phyloP scores from a whole-genome alignment of 805 yeast genomes.

The Ogataea kodamae region DNA sequence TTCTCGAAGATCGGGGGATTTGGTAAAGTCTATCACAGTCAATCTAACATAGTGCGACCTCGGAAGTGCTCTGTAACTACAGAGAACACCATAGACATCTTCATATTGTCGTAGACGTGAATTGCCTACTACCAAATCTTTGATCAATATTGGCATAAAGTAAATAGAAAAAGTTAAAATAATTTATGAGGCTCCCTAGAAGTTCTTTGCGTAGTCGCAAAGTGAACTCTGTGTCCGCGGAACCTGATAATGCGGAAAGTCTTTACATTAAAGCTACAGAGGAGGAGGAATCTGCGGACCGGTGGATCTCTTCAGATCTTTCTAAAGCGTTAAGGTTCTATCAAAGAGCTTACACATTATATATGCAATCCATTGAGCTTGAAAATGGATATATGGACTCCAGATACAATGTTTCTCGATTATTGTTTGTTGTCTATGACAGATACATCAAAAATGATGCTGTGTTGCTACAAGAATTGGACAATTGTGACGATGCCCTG shows the following conservation, averaged over 20 bases:
- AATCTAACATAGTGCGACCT: slow-evolving; percentile 5
- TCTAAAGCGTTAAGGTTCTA: slow-evolving; percentile 64
- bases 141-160: too few relatives aligned
- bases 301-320: slow-evolving; percentile 67
- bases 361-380: slow-evolving; percentile 36
- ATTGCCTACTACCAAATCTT: too few relatives aligned
- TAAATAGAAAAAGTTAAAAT: too few relatives aligned
- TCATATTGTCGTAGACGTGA: too few relatives aligned
- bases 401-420: slow-evolving; percentile 55
- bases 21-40: slow-evolving; percentile 26
- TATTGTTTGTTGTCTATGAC: slow-evolving; percentile 55
- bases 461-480: slow-evolving; percentile 34
- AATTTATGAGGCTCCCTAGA: too few relatives aligned
- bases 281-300: slow-evolving; percentile 72
- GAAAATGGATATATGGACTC: slow-evolving; percentile 39
- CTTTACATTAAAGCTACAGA: slow-evolving; percentile 52
- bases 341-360: slow-evolving; percentile 50
- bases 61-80: slow-evolving; percentile 2
- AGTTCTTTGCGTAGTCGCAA: too few relatives aligned
- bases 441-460: slow-evolving; percentile 48
- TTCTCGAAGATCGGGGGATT: slow-evolving; percentile 4
- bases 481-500: slow-evolving; percentile 32
- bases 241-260: slow-evolving; percentile 47
- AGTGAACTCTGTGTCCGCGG: slow-evolving; percentile 5
- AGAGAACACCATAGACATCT: slow-evolving; percentile 4